Conservation (phyloP, 371 early-diverging fungal species). For the Syncephalastrum racemosum region DNA sequence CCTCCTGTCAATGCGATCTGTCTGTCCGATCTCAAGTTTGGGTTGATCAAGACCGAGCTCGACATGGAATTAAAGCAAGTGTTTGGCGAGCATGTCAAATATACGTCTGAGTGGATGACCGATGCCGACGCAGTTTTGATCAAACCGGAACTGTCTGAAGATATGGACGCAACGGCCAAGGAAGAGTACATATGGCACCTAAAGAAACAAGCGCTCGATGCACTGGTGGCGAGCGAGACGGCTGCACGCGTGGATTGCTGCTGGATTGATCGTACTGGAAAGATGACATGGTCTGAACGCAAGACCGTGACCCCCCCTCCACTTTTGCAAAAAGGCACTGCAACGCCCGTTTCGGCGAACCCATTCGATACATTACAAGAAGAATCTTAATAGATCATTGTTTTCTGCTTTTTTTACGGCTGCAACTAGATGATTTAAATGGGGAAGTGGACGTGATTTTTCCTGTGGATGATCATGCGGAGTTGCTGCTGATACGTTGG, state of each 20-base stretch:
- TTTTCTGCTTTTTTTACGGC: too few relatives aligned
- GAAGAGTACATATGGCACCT: slow-evolving; percentile 50
- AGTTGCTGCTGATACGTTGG: slow-evolving; percentile 3
- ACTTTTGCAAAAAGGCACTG: background rate
- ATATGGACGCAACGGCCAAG: slow-evolving; percentile 48
- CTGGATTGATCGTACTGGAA: slow-evolving; percentile 58
- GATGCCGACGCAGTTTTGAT: slow-evolving; percentile 54
- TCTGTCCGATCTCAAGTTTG: slow-evolving; percentile 55
- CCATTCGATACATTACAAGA: too few relatives aligned
- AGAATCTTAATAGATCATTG: too few relatives aligned
- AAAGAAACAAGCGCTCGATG: slow-evolving; percentile 39
- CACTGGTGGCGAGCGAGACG: slow-evolving; percentile 28
- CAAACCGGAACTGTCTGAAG: slow-evolving; percentile 39
- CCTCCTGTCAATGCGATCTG: slow-evolving; percentile 60
- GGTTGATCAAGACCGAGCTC: slow-evolving; percentile 50
- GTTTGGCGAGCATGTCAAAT: slow-evolving; percentile 41
- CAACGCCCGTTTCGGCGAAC: too few relatives aligned
- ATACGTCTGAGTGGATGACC: slow-evolving; percentile 49
- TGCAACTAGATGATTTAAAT: too few relatives aligned
- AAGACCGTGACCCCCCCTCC: background rate
- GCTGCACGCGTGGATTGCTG: slow-evolving; percentile 58
- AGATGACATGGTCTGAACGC: slow-evolving; percentile 48
- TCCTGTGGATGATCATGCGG: background rate
- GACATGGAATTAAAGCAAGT: slow-evolving; percentile 40
- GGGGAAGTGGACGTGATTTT: background rate